Conservation (phyloP, 805 yeast genomes). For the Sungouiella thailandica region DNA sequence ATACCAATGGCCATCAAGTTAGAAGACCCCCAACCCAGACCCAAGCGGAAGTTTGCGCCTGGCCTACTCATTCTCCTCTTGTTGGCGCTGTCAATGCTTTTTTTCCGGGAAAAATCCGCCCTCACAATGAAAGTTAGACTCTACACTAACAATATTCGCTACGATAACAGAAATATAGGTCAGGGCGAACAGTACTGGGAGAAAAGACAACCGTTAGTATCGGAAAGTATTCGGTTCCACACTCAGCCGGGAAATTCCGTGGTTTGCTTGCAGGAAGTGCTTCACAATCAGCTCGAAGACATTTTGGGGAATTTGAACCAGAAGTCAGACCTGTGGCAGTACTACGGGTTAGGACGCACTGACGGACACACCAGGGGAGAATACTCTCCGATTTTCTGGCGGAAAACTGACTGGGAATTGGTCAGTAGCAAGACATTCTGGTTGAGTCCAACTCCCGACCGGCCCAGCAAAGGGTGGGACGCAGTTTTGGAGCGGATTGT, state of each 20-base stretch:
- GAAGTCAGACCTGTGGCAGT: constrained; percentile 27
- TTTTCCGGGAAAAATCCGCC: neutral
- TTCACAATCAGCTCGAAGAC: constrained; percentile 31
- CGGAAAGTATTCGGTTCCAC: constrained; percentile 37
- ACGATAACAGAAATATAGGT: constrained; percentile 31
- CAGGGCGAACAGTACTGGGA: constrained; percentile 44
- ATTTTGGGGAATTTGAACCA: constrained; percentile 22
- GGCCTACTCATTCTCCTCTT: too few species aligned
- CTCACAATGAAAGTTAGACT: constrained; percentile 3
- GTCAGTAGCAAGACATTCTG: constrained; percentile 31
- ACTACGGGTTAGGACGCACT: constrained; percentile 19
- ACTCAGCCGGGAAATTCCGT: constrained; percentile 27
- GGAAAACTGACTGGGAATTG: constrained; percentile 25
- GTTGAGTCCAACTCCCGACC: constrained; percentile 37
- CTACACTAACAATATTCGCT: constrained; percentile 45
- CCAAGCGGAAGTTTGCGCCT: too few species aligned
- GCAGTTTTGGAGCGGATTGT: constrained; percentile 38
- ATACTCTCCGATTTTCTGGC: constrained; percentile 32
- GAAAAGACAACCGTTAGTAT: constrained; percentile 33
- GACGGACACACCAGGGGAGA: constrained; percentile 13
- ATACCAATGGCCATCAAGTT: neutral
- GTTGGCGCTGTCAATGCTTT: neutral
- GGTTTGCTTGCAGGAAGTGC: constrained; percentile 38
- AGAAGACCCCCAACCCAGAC: too few species aligned
- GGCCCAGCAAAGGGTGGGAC: constrained; percentile 40